These are phyloP conservation scores for Lentinula raphanica DNA, from an alignment of 768 basidiomycete genomes.

Conservation along the genomic window DNA sequence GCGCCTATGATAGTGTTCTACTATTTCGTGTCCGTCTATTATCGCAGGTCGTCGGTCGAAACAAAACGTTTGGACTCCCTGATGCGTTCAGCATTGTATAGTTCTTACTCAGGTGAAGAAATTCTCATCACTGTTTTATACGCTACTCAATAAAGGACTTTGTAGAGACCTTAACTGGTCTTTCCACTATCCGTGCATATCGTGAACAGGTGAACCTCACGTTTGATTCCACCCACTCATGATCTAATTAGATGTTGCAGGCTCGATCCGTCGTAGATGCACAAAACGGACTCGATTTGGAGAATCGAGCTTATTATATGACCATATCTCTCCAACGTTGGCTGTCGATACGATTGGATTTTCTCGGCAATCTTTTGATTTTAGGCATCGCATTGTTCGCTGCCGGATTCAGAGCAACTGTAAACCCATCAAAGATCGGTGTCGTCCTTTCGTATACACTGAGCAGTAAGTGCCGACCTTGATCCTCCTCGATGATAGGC, in stretches of 20 bases:
- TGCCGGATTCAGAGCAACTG: slow-evolving; percentile 33
- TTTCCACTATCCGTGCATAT: slow-evolving; percentile 33
- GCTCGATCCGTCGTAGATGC: slow-evolving; percentile 33
- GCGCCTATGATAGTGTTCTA: slow-evolving; percentile 28
- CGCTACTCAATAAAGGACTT: neutral
- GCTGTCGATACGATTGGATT: slow-evolving; percentile 26
- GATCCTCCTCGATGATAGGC: neutral
- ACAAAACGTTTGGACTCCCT: slow-evolving; percentile 36
- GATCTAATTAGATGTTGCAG: slow-evolving; percentile 8
- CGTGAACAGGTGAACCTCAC: slow-evolving; percentile 22
- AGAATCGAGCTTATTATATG: slow-evolving; percentile 38
- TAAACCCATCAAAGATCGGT: slow-evolving; percentile 44
- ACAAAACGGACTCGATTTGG: slow-evolving; percentile 29
- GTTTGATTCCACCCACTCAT: neutral
- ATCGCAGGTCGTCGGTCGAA: slow-evolving; percentile 32
- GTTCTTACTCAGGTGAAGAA: slow-evolving; percentile 25
- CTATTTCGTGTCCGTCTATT: slow-evolving; percentile 30
- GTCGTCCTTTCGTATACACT: slow-evolving; percentile 48
- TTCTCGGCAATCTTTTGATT: slow-evolving; percentile 39
- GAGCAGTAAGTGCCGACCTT: slow-evolving; percentile 31
- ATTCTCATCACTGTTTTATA: neutral
- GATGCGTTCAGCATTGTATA: slow-evolving; percentile 30
- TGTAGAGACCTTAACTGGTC: slow-evolving; percentile 31
- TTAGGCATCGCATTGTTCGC: slow-evolving; percentile 47
- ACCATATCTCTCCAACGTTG: slow-evolving; percentile 33